A percentile compares a stretch with the other conserved stretches of the same genome.
Conservation (phyloP, 2,329 filamentous ascomycete genomes). For the Torrubiella hemipterigena region DNA sequence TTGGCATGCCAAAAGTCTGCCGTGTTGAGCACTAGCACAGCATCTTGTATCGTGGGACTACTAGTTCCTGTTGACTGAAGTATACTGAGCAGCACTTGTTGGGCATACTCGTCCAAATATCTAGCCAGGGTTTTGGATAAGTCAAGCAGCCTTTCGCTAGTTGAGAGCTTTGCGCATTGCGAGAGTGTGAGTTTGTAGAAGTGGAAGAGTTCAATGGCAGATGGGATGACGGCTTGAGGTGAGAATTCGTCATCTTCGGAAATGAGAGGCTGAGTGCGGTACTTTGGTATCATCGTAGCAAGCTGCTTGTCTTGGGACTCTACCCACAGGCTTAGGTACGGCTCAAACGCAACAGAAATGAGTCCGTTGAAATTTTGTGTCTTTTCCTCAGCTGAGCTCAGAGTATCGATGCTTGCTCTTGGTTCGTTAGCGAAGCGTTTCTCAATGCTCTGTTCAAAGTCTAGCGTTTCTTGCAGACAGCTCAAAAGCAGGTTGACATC, state of each 20-base stretch:
- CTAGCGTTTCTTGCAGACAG: slow-evolving; percentile 87
- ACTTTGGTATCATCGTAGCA: slow-evolving; percentile 72
- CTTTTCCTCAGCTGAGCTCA: slow-evolving; percentile 67
- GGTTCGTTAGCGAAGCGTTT: slow-evolving; percentile 63
- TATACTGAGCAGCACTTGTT: slow-evolving; percentile 74
- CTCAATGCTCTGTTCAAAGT: slow-evolving; percentile 91
- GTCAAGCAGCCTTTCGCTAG: slow-evolving; percentile 75
- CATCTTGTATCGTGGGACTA: slow-evolving; percentile 54
- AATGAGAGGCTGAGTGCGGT: slow-evolving; percentile 70
- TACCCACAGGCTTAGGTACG: slow-evolving; percentile 93
- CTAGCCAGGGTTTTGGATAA: slow-evolving; percentile 77
- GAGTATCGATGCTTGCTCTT: slow-evolving; percentile 78
- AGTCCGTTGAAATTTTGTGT: slow-evolving; percentile 72
- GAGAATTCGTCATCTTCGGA: slow-evolving; percentile 86
- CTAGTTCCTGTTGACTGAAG: slow-evolving; percentile 43
- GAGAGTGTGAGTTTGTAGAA: slow-evolving; percentile 89
- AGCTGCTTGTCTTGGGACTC: slow-evolving; percentile 90
- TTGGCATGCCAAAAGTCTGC: slow-evolving; percentile 96
- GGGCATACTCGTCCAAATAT: slow-evolving; percentile 90
- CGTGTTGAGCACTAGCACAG: slow-evolving; percentile 82
- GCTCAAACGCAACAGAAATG: slow-evolving; percentile 94
- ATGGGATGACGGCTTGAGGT: slow-evolving; percentile 76
- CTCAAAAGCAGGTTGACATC: slow-evolving; percentile 83
- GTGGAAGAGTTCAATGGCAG: slow-evolving; percentile 92
- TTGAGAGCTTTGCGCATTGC: slow-evolving; percentile 93